Evolutionary conservation across 371 early-diverging fungal genomes (phyloP), one percentile per base, ranked within the genome.

Genomic region (Zychaea mexicana): DNA sequence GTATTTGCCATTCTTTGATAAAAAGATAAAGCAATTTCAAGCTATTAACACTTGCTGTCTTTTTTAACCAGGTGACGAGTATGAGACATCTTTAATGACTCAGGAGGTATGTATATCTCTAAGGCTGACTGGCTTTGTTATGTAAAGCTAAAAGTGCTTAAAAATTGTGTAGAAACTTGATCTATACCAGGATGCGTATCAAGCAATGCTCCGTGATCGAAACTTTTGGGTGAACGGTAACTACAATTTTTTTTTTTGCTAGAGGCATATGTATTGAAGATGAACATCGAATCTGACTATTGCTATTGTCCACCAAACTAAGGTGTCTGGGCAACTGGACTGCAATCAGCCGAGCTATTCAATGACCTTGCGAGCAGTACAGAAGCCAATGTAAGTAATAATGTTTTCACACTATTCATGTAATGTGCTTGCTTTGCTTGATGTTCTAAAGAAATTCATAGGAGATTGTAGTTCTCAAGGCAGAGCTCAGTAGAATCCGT

Each of bases 31-130:
- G n/a, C n/a, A n/a, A n/a, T n/a, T n/a, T n/a, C n/a, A n/a, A n/a
- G n/a, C n/a, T n/a, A n/a, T n/a, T n/a, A n/a, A n/a, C n/a, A n/a
- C n/a, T n/a, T n/a, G n/a, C n/a, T n/a, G n/a, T 36, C 38, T 7
- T n/a, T 3, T 24, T 32, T 54, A 2, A 26, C 2, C 17, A 64
- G 80, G 83, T 38, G 71, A 81, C 56, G 82, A 79, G 60, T 84
- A 78, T 45, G 66, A 72, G n/a, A 47, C 67, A 21, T 77, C 82
- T 2, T 52, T 84, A 17, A 58, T 64, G 1, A 47, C 73, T 2
- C 84, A 84, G 60, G 82, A 80, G 60, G 69, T 71, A n/a, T n/a
- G n/a, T n/a, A n/a, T n/a, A n/a, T n/a, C n/a, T n/a, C n/a, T n/a
- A n/a, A n/a, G n/a, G n/a, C n/a, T n/a, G n/a, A n/a, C n/a, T n/a